A percentile compares a stretch with the other conserved stretches of the same genome.
Conservation (phyloP, 768 basidiomycete species). For the Rhodotorula paludigena region DNA sequence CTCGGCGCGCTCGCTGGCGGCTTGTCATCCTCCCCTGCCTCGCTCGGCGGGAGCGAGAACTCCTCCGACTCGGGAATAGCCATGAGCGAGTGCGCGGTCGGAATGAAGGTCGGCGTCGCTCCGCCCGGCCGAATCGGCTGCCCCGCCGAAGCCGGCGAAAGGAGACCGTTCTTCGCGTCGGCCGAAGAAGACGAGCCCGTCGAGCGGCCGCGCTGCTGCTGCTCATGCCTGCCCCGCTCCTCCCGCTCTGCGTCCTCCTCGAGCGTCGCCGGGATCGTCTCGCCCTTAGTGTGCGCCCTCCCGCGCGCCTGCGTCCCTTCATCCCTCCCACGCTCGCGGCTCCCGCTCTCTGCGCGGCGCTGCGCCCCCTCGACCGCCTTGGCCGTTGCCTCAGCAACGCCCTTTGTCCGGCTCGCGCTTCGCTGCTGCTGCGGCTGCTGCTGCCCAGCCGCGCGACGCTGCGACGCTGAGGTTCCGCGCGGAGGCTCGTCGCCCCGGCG, state of each 20-base stretch:
- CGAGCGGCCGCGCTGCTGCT: too few relatives aligned
- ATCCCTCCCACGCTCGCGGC: background rate
- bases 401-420: conserved; percentile 8
- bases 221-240: background rate
- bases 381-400: conserved; percentile 24
- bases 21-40: background rate
- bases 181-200: too few relatives aligned
- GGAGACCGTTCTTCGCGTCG: background rate
- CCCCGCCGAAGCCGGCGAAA: background rate
- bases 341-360: background rate
- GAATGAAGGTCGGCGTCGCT: conserved; percentile 13
- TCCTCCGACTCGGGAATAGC: conserved; percentile 34
- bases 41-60: conserved; percentile 6
- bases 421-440: background rate
- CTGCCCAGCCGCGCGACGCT: background rate
- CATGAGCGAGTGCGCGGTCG: conserved; percentile 15
- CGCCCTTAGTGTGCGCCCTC: background rate
- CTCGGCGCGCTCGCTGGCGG: background rate
- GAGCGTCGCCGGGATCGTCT: conserved; percentile 15
- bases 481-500: background rate
- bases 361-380: conserved; percentile 16
- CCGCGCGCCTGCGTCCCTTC: background rate
- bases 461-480: background rate
- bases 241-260: conserved; percentile 12
- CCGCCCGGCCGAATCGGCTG: background rate